Conservation (phyloP, 306 rosid genomes). For the Canavalia ensiformis region DNA sequence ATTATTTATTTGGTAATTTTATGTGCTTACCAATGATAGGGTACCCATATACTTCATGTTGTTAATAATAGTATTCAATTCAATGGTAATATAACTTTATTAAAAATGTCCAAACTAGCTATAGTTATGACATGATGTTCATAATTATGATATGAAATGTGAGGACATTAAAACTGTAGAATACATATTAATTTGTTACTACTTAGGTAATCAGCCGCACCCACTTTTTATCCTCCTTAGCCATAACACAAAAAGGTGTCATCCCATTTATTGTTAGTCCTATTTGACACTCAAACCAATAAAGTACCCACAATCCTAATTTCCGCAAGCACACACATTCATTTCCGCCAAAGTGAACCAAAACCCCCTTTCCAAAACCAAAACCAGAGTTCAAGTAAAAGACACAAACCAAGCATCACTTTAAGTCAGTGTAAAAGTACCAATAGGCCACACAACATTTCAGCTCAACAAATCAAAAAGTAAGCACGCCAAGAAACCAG, state of each 20-base stretch:
- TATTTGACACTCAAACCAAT: constrained; percentile 30
- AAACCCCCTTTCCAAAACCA: neutral
- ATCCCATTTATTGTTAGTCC: neutral
- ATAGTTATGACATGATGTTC: neutral
- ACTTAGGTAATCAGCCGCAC: constrained; percentile 65
- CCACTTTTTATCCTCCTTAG: constrained; percentile 54
- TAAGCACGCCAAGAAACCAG: constrained; percentile 68
- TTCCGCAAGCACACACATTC: neutral
- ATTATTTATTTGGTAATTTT: neutral
- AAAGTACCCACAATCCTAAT: neutral
- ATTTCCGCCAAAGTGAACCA: neutral
- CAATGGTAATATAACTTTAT: neutral
- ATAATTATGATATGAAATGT: constrained; percentile 10
- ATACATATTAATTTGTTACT: constrained; percentile 9
- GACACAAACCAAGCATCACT: neutral
- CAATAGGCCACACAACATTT: constrained; percentile 44
- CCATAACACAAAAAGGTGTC: constrained; percentile 1
- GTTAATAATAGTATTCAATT: neutral
- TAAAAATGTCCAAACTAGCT: neutral
- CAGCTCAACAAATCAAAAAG: constrained; percentile 74
- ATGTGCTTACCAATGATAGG: neutral
- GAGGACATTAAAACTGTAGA: constrained; percentile 24
- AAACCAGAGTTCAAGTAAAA: neutral
- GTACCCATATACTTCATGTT: neutral
- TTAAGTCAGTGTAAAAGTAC: constrained; percentile 12